Percentiles rank a stretch among this genome's conserved stretches.
Evolutionary conservation across 2,329 filamentous ascomycete species (phyloP).

Genomic region (Sarocladium strictum): DNA sequence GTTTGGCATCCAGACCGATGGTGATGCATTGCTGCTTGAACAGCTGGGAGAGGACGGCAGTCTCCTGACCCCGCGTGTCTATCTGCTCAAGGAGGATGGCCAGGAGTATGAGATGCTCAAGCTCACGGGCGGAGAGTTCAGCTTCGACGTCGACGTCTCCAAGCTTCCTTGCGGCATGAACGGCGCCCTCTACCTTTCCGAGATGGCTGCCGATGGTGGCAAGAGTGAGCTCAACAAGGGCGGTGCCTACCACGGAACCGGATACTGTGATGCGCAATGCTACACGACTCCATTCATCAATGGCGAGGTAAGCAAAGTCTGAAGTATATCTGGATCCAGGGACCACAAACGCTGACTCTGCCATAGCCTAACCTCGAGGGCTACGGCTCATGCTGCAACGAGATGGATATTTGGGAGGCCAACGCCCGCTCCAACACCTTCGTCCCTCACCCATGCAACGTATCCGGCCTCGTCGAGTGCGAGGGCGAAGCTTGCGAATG

Average conservation of each 20-base stretch:
- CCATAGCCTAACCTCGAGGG: constrained; percentile 33
- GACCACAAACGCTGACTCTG: constrained; percentile 10
- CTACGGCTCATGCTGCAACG: constrained; percentile 45
- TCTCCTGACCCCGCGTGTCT: constrained; percentile 41
- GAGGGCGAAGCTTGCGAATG: constrained; percentile 32
- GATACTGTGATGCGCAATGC: constrained; percentile 60
- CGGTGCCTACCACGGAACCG: constrained; percentile 55
- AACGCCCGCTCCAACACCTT: constrained; percentile 39
- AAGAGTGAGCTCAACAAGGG: constrained; percentile 46
- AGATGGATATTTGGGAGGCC: constrained; percentile 52
- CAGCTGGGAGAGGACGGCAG: constrained; percentile 19
- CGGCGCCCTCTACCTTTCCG: constrained; percentile 56
- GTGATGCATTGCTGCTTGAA: constrained; percentile 23
- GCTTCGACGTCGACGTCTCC: constrained; percentile 61
- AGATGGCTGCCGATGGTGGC: constrained; percentile 54
- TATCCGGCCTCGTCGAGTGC: constrained; percentile 36
- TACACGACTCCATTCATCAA: constrained; percentile 44
- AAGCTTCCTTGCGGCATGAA: constrained; percentile 62
- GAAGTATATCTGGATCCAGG: not conserved
- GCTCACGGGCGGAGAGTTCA: constrained; percentile 55
- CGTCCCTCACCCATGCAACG: constrained; percentile 43
- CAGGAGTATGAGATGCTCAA: constrained; percentile 55
- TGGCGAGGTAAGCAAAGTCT: constrained; percentile 32
- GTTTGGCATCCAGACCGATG: constrained; percentile 26
- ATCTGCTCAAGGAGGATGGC: constrained; percentile 49